Base-by-base conservation (phyloP, 805 yeast genomes). In the Kodamaea restingae region DNA sequence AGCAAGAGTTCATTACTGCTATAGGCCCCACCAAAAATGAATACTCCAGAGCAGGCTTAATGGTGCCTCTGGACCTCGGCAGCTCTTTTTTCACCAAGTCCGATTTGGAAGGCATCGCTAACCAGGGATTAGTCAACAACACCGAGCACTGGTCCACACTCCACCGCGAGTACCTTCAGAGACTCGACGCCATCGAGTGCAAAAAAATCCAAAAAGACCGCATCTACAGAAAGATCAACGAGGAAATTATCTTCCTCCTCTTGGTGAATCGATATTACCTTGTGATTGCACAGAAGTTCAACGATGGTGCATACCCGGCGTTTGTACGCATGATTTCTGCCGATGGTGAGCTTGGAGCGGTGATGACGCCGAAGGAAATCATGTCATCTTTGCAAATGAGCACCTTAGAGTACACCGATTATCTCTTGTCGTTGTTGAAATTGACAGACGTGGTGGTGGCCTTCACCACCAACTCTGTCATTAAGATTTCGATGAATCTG, bases 381-480 rank as follows among this genome's bases (percentile, higher is more conserved):
- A 35, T 18, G 9, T 32, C 34, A 25, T 14, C 47, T 4, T 36
- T 44, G 30, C 45, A 43, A 15, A 28, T 47, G 1, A 39, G 37
- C 8, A 38, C 38, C 18, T 24, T 52, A 4, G 54, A 54, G 37
- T 56, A 54, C 44, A 45, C 45, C 15, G 44, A 45, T 40, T 60
- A 57, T 42, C 41, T 55, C 17, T 32, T 55, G 21, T 49, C 54
- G 7, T 40, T 56, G 28, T 48, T 60, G 41, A 43, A 48, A 15
- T 37, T 53, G 15, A 46, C 49, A 10, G 63, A 58, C 9, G 31
- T 37, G 9, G 46, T 58, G 12, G 58, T 54, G 11, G 60, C 55
- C 18, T 59, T 52, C 29, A 51, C 63, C 20, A 51, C 55, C 17
- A 51, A 46, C 32, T 35, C 50, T 6, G 51, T 56, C 25, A 58